Base-by-base conservation (phyloP, 768 basidiomycete species). In the Lentinus brumalis region DNA sequence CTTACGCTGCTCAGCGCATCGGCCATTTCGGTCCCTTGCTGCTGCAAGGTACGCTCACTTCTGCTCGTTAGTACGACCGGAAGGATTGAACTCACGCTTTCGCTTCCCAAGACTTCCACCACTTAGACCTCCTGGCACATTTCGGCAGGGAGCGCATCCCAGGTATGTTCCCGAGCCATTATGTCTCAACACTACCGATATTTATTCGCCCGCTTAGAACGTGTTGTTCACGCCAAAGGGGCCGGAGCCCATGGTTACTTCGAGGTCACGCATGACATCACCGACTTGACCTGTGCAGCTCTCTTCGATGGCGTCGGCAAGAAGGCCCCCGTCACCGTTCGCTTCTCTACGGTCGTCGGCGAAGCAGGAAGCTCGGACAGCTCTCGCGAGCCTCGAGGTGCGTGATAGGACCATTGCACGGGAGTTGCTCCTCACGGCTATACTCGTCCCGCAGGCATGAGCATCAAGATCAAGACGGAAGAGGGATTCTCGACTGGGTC, bases 141-240 rank as follows among this genome's bases (percentile, higher is more conserved):
- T 95, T 96, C 69, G 92, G 93, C 73, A 88, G 92, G 60, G 95
- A 97, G 76, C 90, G 96, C 73, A 96, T 98, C 70, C 96, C 96
- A 14, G 71, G 71, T 71, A 31, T 41, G 62, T 59, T 54, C 21
- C 21, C 21, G 21, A 26, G 18, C 29, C 6, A 26, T 2, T 26
- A 1, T 54, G 16, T 31, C 53, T 15, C 38, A 50, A 42, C 50
- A 7, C 39, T n/a, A 30, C 16, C 21, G 3, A 10, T 26, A 31
- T 31, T 26, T 2, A 31, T 35, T 35, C 11, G 7, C 21, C 31
- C 31, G 15, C 35, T 15, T 40, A 70, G 94, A 96, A 81, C 92
- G 94, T 75, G 89, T 92, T 65, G 94, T 95, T 54, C 94, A 95
- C 70, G 93, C 94, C 63, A 96, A 94, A 73, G 96, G 91, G 57